These are phyloP conservation scores for Martiniozyma abietophila DNA, from an alignment of 805 yeast genomes.

Conservation along the genomic window DNA sequence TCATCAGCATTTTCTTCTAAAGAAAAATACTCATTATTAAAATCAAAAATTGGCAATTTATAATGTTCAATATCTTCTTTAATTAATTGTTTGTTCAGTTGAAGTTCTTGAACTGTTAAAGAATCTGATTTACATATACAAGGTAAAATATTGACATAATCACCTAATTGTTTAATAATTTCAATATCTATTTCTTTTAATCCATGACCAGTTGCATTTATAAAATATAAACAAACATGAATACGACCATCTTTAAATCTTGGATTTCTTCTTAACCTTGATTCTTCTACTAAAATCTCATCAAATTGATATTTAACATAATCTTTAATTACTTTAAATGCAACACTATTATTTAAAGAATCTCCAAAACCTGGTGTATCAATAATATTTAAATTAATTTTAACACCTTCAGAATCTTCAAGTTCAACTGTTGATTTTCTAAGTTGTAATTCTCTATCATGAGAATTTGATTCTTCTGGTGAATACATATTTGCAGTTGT, in stretches of 20 bases:
- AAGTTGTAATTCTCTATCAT: slow-evolving; percentile 47
- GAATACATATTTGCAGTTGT: slow-evolving; percentile 33
- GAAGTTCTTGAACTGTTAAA: slow-evolving; percentile 59
- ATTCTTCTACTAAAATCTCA: slow-evolving; percentile 71
- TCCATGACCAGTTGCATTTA: slow-evolving; percentile 59
- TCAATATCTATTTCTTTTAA: slow-evolving; percentile 64
- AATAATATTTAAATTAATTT: slow-evolving; percentile 63
- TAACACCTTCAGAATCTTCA: slow-evolving; percentile 80
- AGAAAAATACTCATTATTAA: slow-evolving; percentile 47
- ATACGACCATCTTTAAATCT: slow-evolving; percentile 78
- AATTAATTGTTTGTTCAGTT: slow-evolving; percentile 62
- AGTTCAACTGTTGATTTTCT: slow-evolving; percentile 77
- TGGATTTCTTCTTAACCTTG: slow-evolving; percentile 76
- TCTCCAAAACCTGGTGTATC: slow-evolving; percentile 85
- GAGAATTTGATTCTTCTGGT: slow-evolving; percentile 39
- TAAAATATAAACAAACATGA: slow-evolving; percentile 69
- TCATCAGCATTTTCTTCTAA: slow-evolving; percentile 24
- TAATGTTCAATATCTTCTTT: slow-evolving; percentile 66
- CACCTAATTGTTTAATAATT: slow-evolving; percentile 59
- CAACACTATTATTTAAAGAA: slow-evolving; percentile 56
- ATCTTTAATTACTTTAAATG: slow-evolving; percentile 64
- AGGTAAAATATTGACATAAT: slow-evolving; percentile 75
- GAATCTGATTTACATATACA: slow-evolving; percentile 76
- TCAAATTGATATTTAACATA: slow-evolving; percentile 76
- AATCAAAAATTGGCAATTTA: slow-evolving; percentile 69